Evolutionary conservation across 177 flowering plant genomes (phyloP).

Genomic region (Vitis hybrid): DNA sequence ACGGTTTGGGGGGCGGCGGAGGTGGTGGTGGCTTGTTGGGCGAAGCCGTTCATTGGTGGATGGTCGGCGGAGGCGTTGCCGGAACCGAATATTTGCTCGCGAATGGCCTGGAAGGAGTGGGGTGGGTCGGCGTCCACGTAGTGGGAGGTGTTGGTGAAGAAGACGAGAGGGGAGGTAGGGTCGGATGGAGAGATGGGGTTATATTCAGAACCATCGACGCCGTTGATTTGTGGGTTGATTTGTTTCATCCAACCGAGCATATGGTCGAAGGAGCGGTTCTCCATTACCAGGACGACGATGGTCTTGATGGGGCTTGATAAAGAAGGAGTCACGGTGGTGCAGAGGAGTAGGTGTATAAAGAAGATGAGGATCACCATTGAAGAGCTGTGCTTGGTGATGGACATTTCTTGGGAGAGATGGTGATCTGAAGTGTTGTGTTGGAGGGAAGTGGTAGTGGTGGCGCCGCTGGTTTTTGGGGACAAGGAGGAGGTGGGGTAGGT

Average conservation of each 20-base stretch:
- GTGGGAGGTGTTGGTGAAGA: constrained; percentile 46
- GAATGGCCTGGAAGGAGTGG: constrained; percentile 86
- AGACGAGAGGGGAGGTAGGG: constrained; percentile 40
- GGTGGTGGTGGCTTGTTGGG: constrained; percentile 63
- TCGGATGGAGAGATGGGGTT: constrained; percentile 51
- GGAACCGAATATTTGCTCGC: constrained; percentile 82
- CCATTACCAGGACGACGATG: constrained; percentile 74
- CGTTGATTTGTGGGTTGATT: constrained; percentile 64
- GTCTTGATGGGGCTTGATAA: constrained; percentile 52
- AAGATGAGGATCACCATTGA: background rate
- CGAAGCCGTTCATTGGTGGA: constrained; percentile 86
- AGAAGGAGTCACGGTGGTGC: background rate
- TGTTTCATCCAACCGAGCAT: constrained; percentile 88
- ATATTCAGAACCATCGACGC: constrained; percentile 68
- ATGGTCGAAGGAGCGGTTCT: constrained; percentile 84
- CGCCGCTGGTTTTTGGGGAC: no score
- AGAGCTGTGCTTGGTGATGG: background rate
- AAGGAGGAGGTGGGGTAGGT: no score
- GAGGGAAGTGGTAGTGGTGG: no score
- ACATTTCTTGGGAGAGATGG: background rate
- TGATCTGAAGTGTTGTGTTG: no score
- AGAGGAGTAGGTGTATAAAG: constrained; percentile 15
- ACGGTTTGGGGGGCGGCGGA: constrained; percentile 41
- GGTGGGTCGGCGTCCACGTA: constrained; percentile 89
- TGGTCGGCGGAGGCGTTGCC: constrained; percentile 35